These are phyloP conservation scores for Flaveria sonorensis DNA, from an alignment of 129 eudicot species.

Conservation along the genomic window DNA sequence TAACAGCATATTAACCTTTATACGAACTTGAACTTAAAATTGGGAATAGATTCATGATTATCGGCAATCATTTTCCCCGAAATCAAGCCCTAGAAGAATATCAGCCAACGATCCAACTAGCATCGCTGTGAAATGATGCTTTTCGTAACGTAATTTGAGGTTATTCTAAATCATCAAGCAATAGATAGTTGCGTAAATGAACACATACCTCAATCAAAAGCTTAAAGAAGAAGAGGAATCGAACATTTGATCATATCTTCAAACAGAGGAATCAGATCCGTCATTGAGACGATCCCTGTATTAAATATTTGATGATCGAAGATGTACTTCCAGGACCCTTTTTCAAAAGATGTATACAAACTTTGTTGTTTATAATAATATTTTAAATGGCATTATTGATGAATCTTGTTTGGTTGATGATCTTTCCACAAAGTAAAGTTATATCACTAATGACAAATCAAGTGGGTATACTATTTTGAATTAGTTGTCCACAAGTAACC, in stretches of 20 bases:
- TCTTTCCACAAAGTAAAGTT: slow-evolving; percentile 21
- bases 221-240: not conserved
- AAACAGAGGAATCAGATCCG: not conserved
- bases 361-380: not conserved
- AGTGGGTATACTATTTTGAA: too few relatives aligned
- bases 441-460: not conserved
- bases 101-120: not conserved
- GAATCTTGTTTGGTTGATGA: not conserved
- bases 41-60: not conserved
- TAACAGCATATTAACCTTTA: too few relatives aligned
- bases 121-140: not conserved
- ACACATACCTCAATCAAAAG: not conserved
- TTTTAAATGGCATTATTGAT: slow-evolving; percentile 15
- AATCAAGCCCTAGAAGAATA: not conserved
- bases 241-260: not conserved
- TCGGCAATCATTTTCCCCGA: not conserved
- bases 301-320: not conserved
- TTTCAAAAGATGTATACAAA: not conserved
- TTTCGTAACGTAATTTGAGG: not conserved
- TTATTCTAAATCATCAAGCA: not conserved
- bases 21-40: not conserved
- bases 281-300: not conserved
- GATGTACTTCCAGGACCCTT: not conserved
- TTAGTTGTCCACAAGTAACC: not conserved
- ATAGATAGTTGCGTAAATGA: not conserved